Base-by-base conservation (phyloP, 192 early-diverging fungal species). In the Jimgerdemannia flammicorona region DNA sequence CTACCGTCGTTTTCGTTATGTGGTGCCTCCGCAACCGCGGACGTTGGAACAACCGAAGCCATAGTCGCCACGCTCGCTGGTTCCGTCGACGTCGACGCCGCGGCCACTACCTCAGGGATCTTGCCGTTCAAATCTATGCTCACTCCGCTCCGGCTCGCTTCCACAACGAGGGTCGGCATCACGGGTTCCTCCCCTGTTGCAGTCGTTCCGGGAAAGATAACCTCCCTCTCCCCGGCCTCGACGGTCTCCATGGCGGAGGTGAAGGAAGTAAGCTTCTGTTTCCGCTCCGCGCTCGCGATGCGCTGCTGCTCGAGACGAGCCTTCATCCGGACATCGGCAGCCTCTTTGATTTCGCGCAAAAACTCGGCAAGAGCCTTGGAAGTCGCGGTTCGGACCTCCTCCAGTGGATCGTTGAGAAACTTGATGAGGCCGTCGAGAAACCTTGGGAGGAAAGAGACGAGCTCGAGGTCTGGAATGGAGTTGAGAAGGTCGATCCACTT, bases 401-500 rank as follows among this genome's bases (percentile, higher is more conserved):
- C 88, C 81, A 90, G 95, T 3, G 93, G 85, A 78, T 99, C 98
- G 80, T 89, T 93, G 59, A 99, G 85, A 70, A 96, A 99, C 43
- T 88, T 85, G 49, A 99, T 84, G 39, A 99, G 84, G 0, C 96
- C 96, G 78, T 97, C 96, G 43, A 99, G 83, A 76, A 98, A 99
- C 76, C 95, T 93, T 3, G 97, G 98, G 6, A 99, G 77, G 77
- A 93, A 96, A 2, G 89, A 88, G 14, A 99, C 91, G 42, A 99
- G 80, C 72, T 99, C 98, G 29, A 99, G 85, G 43, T 96, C 97
- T 0, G 97, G 98, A 19, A 99, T 92, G 0, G 95, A 93, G 76
- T 98, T 94, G 49, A 99, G 80, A 0, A 97, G 91, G 8, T 87
- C 86, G 63, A 99, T 94, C 95, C 98, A 99, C 66, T 95, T 93